phyloP scores from a whole-genome alignment of 2,329 filamentous ascomycete species.

The Monilinia aucupariae region DNA sequence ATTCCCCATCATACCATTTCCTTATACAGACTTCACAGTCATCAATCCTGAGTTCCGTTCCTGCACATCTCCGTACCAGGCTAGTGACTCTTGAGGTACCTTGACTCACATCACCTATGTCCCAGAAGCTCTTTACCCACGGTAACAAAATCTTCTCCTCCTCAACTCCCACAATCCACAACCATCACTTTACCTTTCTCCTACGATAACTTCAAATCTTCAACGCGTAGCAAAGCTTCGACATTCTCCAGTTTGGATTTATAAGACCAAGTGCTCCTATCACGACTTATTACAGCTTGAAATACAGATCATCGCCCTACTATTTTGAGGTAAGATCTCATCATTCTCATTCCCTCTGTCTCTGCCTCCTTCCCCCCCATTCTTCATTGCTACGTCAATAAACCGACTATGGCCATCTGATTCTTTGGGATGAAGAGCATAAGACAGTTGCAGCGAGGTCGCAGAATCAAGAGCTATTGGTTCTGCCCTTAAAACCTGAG shows the following conservation, averaged over 20 bases:
- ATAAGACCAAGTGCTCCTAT: background rate
- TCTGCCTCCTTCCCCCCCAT: background rate
- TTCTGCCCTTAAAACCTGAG: background rate
- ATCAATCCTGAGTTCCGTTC: background rate
- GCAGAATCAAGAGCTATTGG: background rate
- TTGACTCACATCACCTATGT: background rate
- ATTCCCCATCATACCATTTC: background rate
- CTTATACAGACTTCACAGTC: background rate
- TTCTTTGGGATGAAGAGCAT: background rate
- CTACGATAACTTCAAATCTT: background rate
- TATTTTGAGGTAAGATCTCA: constrained; percentile 7
- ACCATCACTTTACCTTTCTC: background rate
- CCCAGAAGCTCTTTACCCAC: background rate
- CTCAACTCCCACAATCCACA: background rate
- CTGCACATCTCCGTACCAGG: background rate
- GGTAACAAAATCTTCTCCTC: background rate
- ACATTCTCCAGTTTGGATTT: background rate
- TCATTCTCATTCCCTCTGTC: background rate
- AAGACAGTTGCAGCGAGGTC: background rate
- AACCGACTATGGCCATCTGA: background rate
- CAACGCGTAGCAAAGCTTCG: background rate
- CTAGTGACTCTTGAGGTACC: background rate
- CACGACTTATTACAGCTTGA: background rate
- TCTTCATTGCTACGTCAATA: background rate
- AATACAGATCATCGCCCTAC: background rate